phyloP scores from a whole-genome alignment of 2,329 filamentous ascomycete species.

The Monosporascus sp. region DNA sequence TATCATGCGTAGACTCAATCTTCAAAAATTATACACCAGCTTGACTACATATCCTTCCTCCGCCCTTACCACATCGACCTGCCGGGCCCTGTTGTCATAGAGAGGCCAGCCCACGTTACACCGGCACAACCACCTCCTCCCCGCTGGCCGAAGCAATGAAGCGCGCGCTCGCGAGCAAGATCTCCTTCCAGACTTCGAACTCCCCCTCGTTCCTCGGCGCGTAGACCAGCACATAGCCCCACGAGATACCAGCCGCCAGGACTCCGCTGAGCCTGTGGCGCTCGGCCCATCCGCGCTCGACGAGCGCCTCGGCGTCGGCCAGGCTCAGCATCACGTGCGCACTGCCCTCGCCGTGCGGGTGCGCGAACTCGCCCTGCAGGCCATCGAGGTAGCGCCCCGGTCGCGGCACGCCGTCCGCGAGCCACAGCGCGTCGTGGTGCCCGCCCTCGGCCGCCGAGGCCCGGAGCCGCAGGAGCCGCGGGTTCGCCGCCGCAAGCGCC shows the following conservation, averaged over 20 bases:
- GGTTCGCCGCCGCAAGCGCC: conserved; percentile 18
- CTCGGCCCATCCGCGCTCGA: conserved; percentile 34
- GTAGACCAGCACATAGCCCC: conserved; percentile 34
- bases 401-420: neutral
- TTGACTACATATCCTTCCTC: no score
- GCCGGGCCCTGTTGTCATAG: no score
- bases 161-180: conserved; percentile 16
- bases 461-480: conserved; percentile 17
- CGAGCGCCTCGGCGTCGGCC: conserved; percentile 29
- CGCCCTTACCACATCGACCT: no score
- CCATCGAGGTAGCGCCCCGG: conserved; percentile 2
- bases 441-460: conserved; percentile 28
- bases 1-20: no score
- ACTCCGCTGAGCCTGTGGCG: conserved; percentile 30
- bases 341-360: conserved; percentile 34
- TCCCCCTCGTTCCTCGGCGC: conserved; percentile 33
- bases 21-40: no score
- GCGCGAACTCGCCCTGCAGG: conserved; percentile 28
- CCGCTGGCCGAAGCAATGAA: conserved; percentile 13
- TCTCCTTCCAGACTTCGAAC: conserved; percentile 22
- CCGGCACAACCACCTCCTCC: conserved; percentile 13
- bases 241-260: conserved; percentile 14
- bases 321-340: conserved; percentile 32
- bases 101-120: neutral
- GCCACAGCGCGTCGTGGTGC: conserved; percentile 24